Base-by-base conservation (phyloP, 768 basidiomycete species). In the Imleria badia region DNA sequence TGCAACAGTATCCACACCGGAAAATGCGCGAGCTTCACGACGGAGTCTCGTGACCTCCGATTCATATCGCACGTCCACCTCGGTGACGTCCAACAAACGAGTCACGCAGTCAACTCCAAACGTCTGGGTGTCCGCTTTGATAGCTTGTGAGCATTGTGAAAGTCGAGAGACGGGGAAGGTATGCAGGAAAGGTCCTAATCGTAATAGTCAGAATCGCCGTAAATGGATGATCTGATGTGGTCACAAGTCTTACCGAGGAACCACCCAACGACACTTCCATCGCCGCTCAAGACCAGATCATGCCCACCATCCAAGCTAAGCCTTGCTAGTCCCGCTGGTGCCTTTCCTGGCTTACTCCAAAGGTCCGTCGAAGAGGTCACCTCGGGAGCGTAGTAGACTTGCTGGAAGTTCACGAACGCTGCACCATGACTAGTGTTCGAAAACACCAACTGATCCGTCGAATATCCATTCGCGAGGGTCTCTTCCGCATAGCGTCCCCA, bases 271-370 rank as follows among this genome's bases (percentile, higher is more conserved):
- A 73, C 82, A 50, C 76, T 80, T 17, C 88, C 87, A 64, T 89
- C 84, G 12, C 77, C 63, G 33, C 81, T 85, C 73, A 81, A 84
- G 3, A 81, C 76, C 35, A 89, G 65, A 63, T 85, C 85, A 60
- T 90, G 88, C 1, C 87, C 88, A 17, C 88, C 88, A 66, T 89
- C 86, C 59, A 87, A 62, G 61, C 87, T 89, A 54, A 89, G 54
- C 33, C 87, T 77, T 5, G 78, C 78, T 52, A 89, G 65, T 3
- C 82, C 82, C 29, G 75, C 74, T 2, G 86, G 84, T 3, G 86
- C 81, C 62, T 86, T 85, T 1, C 76, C 83, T 11, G 87, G 87
- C 61, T 82, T 86, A 44, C 85, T 85, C 86, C 86, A 89, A 14
- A 89, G 71, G 2, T 75, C 68, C 39, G 77, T 75, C 6, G 67